Base-by-base conservation (phyloP, 2,329 filamentous ascomycete species). In the Stenocarpella maydis region DNA sequence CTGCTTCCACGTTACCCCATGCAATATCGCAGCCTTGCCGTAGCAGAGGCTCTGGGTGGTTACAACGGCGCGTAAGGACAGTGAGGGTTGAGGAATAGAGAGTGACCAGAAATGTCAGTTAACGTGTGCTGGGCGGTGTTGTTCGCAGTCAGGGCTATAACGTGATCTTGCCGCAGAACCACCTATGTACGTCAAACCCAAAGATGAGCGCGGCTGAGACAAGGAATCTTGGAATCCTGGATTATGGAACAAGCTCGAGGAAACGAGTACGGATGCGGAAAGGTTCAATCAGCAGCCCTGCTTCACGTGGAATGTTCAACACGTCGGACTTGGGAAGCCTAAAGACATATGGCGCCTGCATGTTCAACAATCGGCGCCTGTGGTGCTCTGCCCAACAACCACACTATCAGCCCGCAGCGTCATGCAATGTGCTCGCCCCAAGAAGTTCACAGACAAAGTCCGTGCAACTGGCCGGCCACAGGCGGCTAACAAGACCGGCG, bases 1-100 rank as follows among this genome's bases (percentile, higher is more conserved):
- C 43, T 37, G 28, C n/a, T n/a, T 34, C 58, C n/a, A 63, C 43
- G 58, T 63, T 63, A 63, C 58, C 58, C 58, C 58, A 63, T 43
- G 43, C 41, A 12, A 3, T 24, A 10, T 12, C 53, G 58, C 41
- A 50, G 41, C 65, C 65, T 58, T 58, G 52, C 34, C 28, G 43
- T 39, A n/a, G n/a, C 65, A 58, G 52, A 41, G 52, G 50, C 34
- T 37, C 24, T 34, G 41, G 50, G 19, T 12, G 21, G 15, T 43
- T 9, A 17, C 31, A 39, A 41, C 17, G 21, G 37, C 43, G 5
- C 26, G 9, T 15, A 39, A 41, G 15, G 24, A 28, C 7, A 34
- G 19, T 34, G 41, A 45, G 21, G 19, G n/a, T 26, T 19, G 50
- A 54, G 26, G 17, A 41, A 58, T 49, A 31, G 34, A n/a, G 31